phyloP scores from a whole-genome alignment of 805 yeast genomes.

The Dipodascus albidus region DNA sequence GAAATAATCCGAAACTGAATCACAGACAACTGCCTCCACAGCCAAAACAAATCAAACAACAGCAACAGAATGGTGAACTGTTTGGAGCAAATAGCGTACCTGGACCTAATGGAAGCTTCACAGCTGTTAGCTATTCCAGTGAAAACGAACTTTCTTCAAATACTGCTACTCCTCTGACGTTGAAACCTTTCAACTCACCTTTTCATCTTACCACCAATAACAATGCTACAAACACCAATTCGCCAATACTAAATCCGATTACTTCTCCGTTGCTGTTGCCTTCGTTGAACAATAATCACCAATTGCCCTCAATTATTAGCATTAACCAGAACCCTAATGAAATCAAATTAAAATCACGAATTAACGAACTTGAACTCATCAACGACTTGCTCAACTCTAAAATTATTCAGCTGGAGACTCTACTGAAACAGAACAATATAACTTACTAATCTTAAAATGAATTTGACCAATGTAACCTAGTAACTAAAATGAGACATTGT shows the following conservation, averaged over 20 bases:
- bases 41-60: conserved; percentile 1
- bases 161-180: background rate
- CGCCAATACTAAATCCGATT: background rate
- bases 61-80: background rate
- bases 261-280: background rate
- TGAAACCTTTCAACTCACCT: background rate
- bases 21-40: background rate
- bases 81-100: background rate
- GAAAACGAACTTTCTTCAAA: background rate
- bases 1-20: background rate
- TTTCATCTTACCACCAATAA: background rate
- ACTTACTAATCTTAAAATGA: background rate
- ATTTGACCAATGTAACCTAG: background rate
- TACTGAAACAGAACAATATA: conserved; percentile 1
- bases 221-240: background rate
- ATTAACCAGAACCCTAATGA: background rate
- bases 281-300: background rate
- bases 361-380: conserved; percentile 80
- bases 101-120: background rate
- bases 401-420: conserved; percentile 63
- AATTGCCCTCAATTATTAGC: background rate
- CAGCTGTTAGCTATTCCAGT: background rate
- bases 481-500: too few relatives aligned
- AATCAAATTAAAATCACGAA: conserved; percentile 51
- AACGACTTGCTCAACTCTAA: conserved; percentile 80